Evolutionary conservation across 2,329 filamentous ascomycete genomes (phyloP), one percentile per base, ranked within the genome.

Genomic region (Fusarium vanettenii): DNA sequence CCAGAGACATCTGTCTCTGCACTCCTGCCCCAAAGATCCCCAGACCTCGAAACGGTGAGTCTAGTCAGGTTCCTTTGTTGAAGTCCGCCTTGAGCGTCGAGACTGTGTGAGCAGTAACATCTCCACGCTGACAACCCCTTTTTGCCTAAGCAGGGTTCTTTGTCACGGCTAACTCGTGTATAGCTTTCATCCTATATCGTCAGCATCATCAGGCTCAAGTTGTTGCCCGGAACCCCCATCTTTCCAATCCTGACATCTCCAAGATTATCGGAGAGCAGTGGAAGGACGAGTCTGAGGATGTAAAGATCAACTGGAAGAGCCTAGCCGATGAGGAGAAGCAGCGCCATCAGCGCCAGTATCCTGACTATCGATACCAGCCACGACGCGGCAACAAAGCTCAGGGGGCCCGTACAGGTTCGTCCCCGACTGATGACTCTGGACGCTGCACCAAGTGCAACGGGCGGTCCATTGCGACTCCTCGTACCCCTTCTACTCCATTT

Each of bases 131-230:
- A 18, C 39, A 63, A 37, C 27, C 29, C 16, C 50, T 9, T 20
- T 37, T 33, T 29, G 18, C 14, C 13, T 16, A 39, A 55, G 4
- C 27, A 37, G n/a, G 27, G 31, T 63, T 35, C 11, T 16, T 27
- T 55, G 18, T n/a, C 31, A 27, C 39, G 20, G 50, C 81, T 84
- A 67, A 84, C 77, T 10, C 11, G 31, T 69, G 76, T 82, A 80
- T 81, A 99, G 97, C 96, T 60, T 99, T 99, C 86, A 99, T 99
- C 76, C 88, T 99, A 78, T 99, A 98, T 86, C 95, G 97, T 43
- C 95, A 98, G 82, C 93, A 97, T 82, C 93, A 97, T 79, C 96
- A 98, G 83, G 91, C 93, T 20, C 88, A 91, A 59, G 94, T 98
- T 60, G 93, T 95, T 41, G 88, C 92, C 64, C 89, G 94, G 77